Conservation (phyloP, 768 basidiomycete genomes). For the Nidularia pulvinata region DNA sequence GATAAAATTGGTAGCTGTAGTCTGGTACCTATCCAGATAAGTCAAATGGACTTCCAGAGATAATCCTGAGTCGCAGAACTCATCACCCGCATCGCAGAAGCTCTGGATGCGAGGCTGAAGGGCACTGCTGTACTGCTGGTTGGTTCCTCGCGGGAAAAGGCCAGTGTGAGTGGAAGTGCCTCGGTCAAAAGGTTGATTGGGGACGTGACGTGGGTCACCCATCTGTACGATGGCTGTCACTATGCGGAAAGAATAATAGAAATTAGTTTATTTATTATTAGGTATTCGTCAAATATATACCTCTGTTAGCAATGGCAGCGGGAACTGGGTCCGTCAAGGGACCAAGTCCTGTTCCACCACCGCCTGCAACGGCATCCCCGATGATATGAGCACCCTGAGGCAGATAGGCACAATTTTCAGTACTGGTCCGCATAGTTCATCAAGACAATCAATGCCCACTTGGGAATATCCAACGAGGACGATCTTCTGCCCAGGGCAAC, state of each 20-base stretch:
- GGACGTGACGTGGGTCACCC: constrained; percentile 4
- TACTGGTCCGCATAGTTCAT: background rate
- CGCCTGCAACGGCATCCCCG: constrained; percentile 3
- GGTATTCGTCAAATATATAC: constrained; percentile 2
- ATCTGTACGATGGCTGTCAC: constrained; percentile 2
- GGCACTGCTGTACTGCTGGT: constrained; percentile 1
- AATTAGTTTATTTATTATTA: background rate
- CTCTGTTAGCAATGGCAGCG: constrained; percentile 10
- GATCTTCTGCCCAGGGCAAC: constrained; percentile 24
- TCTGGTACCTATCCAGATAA: constrained; percentile 4
- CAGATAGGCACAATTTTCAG: background rate
- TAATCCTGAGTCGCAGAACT: constrained; percentile 1
- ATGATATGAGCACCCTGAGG: constrained; percentile 22
- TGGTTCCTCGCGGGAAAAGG: constrained; percentile 1
- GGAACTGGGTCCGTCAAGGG: constrained; percentile 14
- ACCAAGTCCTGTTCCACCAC: constrained; percentile 12
- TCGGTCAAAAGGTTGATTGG: background rate
- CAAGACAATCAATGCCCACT: constrained; percentile 3
- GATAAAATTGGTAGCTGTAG: background rate
- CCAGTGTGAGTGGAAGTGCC: background rate
- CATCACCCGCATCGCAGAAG: constrained; percentile 2
- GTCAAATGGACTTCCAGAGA: constrained; percentile 2
- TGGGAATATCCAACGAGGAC: constrained; percentile 25
- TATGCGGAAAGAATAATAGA: background rate
- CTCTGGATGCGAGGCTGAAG: constrained; percentile 3